Base-by-base conservation (phyloP, 768 basidiomycete genomes). In the Amanita rubescens region DNA sequence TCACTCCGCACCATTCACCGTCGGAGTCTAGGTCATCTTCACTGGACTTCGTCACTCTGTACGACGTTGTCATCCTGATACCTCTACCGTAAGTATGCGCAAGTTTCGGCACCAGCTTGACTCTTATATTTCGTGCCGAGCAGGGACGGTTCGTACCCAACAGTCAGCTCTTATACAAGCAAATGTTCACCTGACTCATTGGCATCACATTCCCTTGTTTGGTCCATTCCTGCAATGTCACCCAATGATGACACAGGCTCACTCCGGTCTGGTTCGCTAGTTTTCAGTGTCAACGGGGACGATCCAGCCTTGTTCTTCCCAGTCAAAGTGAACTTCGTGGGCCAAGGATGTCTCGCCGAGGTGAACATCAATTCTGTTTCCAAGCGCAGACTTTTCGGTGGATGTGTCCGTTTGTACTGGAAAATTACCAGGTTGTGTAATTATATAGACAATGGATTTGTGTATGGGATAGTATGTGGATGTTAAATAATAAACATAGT, bases 251-350 rank as follows among this genome's bases (percentile, higher is more conserved):
- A 78, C 25, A 77, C n/a, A n/a, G n/a, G n/a, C n/a, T n/a, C n/a
- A n/a, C n/a, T 73, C 19, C 77, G 80, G 32, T 85, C 84, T 1
- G 95, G 95, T 8, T 89, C 83, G n/a, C 74, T 98, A 60, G 90
- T 97, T 61, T 97, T 97, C 71, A 86, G 78, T 39, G 83, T 93
- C 46, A 83, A 82, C 7, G 92, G 91, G 3, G 89, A 92, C 57
- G 93, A 95, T 58, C 69, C 76, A 0, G 83, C 80, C 3, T 80
- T 79, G 9, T 95, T 96, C 74, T 99, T 97, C 90, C 94, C 95
- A 2, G 91, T 99, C 46, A 76, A 77, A 33, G 85, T 95, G 1
- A 69, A 76, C 1, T 97, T 98, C 63, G 81, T 86, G 48, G 87
- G 82, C 0, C 78, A 87, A 59, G 89, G 90, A 8, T 89, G 86